These are phyloP conservation scores for Heimioporus sp. DNA, from an alignment of 768 basidiomycete genomes.

Conservation along the genomic window DNA sequence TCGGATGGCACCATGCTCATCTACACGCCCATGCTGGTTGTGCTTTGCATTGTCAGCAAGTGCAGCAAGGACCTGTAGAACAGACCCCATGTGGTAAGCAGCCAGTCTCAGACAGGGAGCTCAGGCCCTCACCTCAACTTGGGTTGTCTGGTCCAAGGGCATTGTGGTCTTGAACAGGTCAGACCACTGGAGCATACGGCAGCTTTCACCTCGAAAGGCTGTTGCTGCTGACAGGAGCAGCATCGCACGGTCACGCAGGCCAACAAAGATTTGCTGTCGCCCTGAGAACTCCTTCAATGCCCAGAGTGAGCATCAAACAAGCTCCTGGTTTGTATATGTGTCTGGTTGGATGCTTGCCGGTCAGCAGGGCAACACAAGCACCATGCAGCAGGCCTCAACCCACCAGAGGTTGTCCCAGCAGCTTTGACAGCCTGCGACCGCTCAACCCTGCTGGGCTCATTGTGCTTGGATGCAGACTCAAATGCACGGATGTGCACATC, in stretches of 20 bases:
- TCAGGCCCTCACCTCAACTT: neutral
- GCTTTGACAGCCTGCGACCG: neutral
- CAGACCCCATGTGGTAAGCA: too few relatives aligned
- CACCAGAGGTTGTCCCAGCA: neutral
- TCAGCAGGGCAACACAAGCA: too few relatives aligned
- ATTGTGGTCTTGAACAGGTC: neutral
- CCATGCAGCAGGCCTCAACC: neutral
- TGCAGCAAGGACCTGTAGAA: constrained; percentile 25
- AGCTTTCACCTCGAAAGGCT: neutral
- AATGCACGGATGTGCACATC: neutral
- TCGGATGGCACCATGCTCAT: constrained; percentile 31
- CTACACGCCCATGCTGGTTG: constrained; percentile 30
- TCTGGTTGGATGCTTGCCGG: too few relatives aligned
- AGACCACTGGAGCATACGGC: constrained; percentile 1
- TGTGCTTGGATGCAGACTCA: neutral
- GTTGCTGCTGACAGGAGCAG: neutral
- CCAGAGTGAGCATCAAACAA: constrained; percentile 1
- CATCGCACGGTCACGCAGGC: neutral
- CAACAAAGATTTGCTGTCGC: neutral
- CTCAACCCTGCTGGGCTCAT: neutral
- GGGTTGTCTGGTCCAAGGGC: neutral
- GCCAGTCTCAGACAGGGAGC: too few relatives aligned
- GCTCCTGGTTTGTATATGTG: neutral
- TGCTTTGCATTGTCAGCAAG: constrained; percentile 32
- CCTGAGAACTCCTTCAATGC: neutral